phyloP scores from a whole-genome alignment of 306 rosid species.

The Lathyrus sativus region DNA sequence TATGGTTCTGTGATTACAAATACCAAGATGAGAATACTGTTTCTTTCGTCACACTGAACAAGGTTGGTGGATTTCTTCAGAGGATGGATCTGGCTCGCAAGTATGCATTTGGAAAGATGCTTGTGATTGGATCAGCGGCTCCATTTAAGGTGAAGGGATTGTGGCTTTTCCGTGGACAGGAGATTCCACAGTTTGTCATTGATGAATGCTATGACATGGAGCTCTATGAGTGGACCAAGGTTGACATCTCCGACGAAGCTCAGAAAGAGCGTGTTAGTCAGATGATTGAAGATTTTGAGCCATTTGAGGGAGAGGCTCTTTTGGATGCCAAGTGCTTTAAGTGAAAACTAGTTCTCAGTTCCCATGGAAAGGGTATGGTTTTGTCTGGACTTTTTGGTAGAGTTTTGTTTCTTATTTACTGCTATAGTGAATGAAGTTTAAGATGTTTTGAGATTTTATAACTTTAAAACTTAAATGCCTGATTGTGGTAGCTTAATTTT shows the following conservation, averaged over 20 bases:
- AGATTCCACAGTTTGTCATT: constrained; percentile 68
- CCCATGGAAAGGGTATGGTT: constrained; percentile 25
- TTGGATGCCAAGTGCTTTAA: constrained; percentile 90
- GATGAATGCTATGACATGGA: constrained; percentile 96
- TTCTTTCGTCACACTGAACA: constrained; percentile 80
- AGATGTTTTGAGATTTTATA: constrained; percentile 17
- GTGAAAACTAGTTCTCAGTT: constrained; percentile 37
- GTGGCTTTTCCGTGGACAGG: constrained; percentile 93
- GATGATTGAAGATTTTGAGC: constrained; percentile 82
- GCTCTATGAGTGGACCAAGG: constrained; percentile 83
- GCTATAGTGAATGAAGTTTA: constrained; percentile 12
- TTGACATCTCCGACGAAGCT: constrained; percentile 63
- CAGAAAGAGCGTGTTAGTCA: constrained; percentile 83
- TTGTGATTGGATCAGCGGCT: constrained; percentile 68
- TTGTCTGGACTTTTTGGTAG: constrained; percentile 30
- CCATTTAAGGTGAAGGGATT: constrained; percentile 91
- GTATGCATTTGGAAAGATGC: constrained; percentile 92
- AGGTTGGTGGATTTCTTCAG: constrained; percentile 86
- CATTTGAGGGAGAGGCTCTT: constrained; percentile 82
- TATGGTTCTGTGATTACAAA: constrained; percentile 93
- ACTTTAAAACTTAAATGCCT: constrained; percentile 25
- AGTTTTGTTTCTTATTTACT: constrained; percentile 18
- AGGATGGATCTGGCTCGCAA: constrained; percentile 89
- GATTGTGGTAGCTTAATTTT: constrained; percentile 31
- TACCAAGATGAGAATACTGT: constrained; percentile 85